Conservation (phyloP, 768 basidiomycete species). For the Leucocoprinus birnbaumii region DNA sequence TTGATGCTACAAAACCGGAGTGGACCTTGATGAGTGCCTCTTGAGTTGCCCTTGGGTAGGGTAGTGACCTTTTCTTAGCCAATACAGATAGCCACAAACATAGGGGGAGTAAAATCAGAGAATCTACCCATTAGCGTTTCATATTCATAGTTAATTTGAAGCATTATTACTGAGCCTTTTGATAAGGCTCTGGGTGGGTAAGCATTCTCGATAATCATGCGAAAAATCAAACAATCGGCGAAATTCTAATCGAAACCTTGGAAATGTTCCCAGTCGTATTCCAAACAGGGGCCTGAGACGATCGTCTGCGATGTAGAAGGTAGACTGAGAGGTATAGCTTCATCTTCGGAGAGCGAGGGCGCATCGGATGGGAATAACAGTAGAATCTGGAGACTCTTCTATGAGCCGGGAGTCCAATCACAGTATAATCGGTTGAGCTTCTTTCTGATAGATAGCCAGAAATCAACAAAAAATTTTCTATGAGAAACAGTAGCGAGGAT, state of each 20-base stretch:
- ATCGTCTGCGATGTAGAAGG: neutral
- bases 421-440: too few species aligned
- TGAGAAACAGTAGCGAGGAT: too few species aligned
- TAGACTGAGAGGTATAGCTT: neutral
- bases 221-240: neutral
- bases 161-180: neutral
- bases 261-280: neutral
- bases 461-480: too few species aligned
- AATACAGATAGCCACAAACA: too few species aligned
- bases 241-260: neutral
- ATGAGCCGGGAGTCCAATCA: too few species aligned
- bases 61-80: too few species aligned
- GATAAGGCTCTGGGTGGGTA: neutral
- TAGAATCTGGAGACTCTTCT: too few species aligned
- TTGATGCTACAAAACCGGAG: neutral
- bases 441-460: too few species aligned
- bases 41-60: neutral
- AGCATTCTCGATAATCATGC: neutral
- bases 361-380: too few species aligned
- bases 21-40: neutral
- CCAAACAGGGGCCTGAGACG: neutral
- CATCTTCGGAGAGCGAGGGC: neutral
- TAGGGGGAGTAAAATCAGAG: too few species aligned
- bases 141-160: neutral
- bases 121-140: too few species aligned